phyloP scores from a whole-genome alignment of 2,329 filamentous ascomycete species.

The Talaromyces sp. region DNA sequence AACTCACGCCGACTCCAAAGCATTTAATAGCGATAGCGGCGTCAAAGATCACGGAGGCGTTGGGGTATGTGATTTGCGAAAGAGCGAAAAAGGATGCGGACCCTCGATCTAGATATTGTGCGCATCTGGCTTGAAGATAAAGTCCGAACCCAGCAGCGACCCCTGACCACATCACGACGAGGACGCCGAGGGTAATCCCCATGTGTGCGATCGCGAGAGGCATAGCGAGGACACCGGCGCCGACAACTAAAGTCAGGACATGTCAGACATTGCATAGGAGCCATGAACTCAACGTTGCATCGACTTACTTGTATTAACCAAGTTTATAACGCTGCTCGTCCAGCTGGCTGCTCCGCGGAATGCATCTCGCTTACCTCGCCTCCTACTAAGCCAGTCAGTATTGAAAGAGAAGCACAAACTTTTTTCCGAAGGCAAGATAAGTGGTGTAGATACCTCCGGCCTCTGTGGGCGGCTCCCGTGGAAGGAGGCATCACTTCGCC shows the following conservation, averaged over 20 bases:
- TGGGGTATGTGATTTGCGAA: constrained; percentile 93
- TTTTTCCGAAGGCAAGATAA: background rate
- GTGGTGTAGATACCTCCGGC: constrained; percentile 29
- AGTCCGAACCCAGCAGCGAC: constrained; percentile 85
- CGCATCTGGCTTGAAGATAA: constrained; percentile 90
- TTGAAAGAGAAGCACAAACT: too few species aligned
- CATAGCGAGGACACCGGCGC: constrained; percentile 91
- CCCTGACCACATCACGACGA: constrained; percentile 89
- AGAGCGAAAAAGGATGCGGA: constrained; percentile 92
- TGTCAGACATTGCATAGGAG: background rate
- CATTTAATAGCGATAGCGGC: constrained; percentile 95
- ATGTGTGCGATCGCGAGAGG: constrained; percentile 94
- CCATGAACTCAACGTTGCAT: background rate
- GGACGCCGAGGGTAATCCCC: constrained; percentile 78
- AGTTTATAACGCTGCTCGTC: constrained; percentile 87
- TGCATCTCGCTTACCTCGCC: constrained; percentile 64
- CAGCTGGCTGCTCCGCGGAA: constrained; percentile 73
- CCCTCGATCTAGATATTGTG: constrained; percentile 86
- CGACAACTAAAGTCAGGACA: constrained; percentile 63
- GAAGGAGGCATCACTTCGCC: constrained; percentile 32
- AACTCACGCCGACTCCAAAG: constrained; percentile 94
- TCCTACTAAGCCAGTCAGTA: constrained; percentile 24
- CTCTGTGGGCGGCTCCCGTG: constrained; percentile 21
- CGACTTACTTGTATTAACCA: constrained; percentile 82
- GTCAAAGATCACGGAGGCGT: constrained; percentile 92